phyloP scores from a whole-genome alignment of 345 rosid species.

The Kandelia obovata region DNA sequence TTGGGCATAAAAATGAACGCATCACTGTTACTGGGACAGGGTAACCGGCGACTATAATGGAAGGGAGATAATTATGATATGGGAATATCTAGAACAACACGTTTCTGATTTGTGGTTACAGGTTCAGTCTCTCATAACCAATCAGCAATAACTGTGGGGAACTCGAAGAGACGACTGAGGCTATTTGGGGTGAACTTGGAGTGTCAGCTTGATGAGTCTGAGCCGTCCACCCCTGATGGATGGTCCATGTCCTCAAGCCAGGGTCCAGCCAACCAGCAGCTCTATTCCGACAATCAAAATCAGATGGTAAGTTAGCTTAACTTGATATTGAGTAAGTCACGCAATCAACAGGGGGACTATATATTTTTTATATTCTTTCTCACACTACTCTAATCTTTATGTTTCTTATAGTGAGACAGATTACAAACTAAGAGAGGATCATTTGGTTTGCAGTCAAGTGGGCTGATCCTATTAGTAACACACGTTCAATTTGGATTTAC shows the following conservation, averaged over 20 bases:
- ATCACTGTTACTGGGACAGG: too few species aligned
- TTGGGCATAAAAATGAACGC: too few species aligned
- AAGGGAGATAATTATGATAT: neutral
- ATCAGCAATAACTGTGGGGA: constrained; percentile 34
- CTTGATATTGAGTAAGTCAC: neutral
- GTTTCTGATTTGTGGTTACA: constrained; percentile 10
- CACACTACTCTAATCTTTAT: constrained; percentile 2
- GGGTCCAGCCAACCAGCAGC: constrained; percentile 27
- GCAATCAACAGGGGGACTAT: neutral
- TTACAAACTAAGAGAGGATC: neutral
- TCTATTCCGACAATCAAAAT: constrained; percentile 28
- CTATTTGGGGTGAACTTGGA: constrained; percentile 90
- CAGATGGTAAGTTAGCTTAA: constrained; percentile 38
- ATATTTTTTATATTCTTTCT: neutral
- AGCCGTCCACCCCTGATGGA: constrained; percentile 58
- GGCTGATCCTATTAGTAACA: constrained; percentile 17
- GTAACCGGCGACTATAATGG: constrained; percentile 6
- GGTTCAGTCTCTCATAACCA: constrained; percentile 38
- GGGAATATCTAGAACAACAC: constrained; percentile 1
- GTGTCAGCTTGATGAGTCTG: constrained; percentile 60
- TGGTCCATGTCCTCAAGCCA: constrained; percentile 42
- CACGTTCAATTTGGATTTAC: constrained; percentile 24
- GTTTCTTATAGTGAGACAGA: constrained; percentile 38
- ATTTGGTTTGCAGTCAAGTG: neutral
- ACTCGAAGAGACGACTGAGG: constrained; percentile 59